Percentiles rank a stretch among this genome's conserved stretches.
Conservation (phyloP, 345 rosid genomes). For the Salix exigua region DNA sequence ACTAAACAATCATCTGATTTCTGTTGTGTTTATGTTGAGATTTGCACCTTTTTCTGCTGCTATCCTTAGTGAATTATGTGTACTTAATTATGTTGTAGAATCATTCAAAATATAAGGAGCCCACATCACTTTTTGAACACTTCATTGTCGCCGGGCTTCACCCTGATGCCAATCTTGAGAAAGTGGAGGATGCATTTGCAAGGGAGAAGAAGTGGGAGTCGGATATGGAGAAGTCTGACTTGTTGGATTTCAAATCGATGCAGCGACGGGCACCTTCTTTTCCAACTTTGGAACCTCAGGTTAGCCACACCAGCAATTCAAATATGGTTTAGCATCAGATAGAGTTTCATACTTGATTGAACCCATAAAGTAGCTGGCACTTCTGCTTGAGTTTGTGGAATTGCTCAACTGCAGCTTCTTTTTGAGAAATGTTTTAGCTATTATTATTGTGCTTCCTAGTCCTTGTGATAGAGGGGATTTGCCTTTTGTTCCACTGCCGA, state of each 20-base stretch:
- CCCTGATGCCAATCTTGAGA: slow-evolving; percentile 68
- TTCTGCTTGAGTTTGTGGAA: not conserved
- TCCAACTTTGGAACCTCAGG: slow-evolving; percentile 93
- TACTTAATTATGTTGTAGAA: slow-evolving; percentile 50
- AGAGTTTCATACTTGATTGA: slow-evolving; percentile 5
- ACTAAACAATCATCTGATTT: slow-evolving; percentile 14
- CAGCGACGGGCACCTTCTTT: slow-evolving; percentile 62
- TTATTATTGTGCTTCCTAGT: not conserved
- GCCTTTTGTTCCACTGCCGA: not conserved
- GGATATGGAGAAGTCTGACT: slow-evolving; percentile 55
- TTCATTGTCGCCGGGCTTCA: slow-evolving; percentile 83
- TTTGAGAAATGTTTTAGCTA: not conserved
- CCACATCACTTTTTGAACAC: slow-evolving; percentile 82
- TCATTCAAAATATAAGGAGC: slow-evolving; percentile 56
- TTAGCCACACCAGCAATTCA: slow-evolving; percentile 22
- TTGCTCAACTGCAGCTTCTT: not conserved
- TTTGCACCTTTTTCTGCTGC: not conserved
- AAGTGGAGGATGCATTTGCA: slow-evolving; percentile 78
- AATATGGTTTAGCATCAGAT: not conserved
- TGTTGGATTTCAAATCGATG: slow-evolving; percentile 40
- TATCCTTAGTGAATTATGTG: not conserved
- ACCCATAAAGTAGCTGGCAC: not conserved
- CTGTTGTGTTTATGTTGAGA: slow-evolving; percentile 4
- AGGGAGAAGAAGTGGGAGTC: slow-evolving; percentile 81
- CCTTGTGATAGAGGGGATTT: not conserved